Evolutionary conservation across 2,329 filamentous ascomycete genomes (phyloP), one percentile per base, ranked within the genome.

Genomic region (Colletotrichum musicola): DNA sequence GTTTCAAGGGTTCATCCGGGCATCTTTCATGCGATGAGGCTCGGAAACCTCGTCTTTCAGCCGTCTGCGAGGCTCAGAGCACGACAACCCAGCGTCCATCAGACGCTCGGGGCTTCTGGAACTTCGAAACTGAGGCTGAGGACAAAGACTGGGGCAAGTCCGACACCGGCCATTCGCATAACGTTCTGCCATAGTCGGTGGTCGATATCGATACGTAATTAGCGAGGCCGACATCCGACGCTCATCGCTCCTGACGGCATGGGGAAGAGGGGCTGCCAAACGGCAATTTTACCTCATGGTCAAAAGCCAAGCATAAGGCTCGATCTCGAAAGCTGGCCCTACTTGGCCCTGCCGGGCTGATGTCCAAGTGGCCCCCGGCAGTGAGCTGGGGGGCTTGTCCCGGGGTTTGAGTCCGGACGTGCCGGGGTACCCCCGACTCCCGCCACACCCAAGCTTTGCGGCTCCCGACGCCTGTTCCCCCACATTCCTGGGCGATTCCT

Each of bases 401-500:
- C 9, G 50, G 35, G 56, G n/a, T 12, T 16, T 10, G 40, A n/a
- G 4, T 56, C 25, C 40, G n/a, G 30, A 10, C 16, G 18, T 7
- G n/a, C 62, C 4, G 40, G 56, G 49, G 46, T 55, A 61, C 25
- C 63, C 63, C 18, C 56, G 57, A 12, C n/a, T 5, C 20, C 14
- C 10, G 40, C 54, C 38, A 27, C 12, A 16, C 20, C 57, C 49
- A 66, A 55, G 63, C 63, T 66, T 62, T 66, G 63, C 56, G 57
- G 57, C 57, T 62, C 57, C 40, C 63, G 42, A 62, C 56, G 27
- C 27, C 22, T 55, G 30, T 46, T 56, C 63, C 57, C 63, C 63
- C 63, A 62, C 42, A 66, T 61, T 66, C 56, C 50, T 55, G 63
- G 50, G 55, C 5, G 22, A 25, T 61, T 49, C 42, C 57, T 7